These are phyloP conservation scores for Trametes polyzona DNA, from an alignment of 1,284 basidiomycete species.

Conservation along the genomic window DNA sequence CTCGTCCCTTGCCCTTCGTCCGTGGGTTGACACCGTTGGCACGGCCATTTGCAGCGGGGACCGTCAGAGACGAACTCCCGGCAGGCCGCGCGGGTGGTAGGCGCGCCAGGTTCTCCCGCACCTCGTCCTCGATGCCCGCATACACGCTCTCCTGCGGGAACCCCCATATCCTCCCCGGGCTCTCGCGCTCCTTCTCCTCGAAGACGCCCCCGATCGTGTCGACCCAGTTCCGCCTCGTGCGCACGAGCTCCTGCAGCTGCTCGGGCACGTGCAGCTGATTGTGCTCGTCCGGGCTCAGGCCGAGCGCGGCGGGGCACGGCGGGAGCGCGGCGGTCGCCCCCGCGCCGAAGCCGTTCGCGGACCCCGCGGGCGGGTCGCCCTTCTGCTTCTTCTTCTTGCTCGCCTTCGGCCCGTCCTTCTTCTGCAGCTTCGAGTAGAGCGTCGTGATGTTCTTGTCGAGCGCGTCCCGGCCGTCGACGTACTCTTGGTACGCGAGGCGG, in stretches of 20 bases:
- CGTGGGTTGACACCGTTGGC: slow-evolving; percentile 32
- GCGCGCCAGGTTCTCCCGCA: slow-evolving; percentile 43
- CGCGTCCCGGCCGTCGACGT: slow-evolving; percentile 77
- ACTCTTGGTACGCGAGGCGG: slow-evolving; percentile 89
- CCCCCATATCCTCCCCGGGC: slow-evolving; percentile 72
- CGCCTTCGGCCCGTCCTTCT: slow-evolving; percentile 69
- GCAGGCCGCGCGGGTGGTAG: slow-evolving; percentile 20
- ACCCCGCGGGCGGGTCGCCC: slow-evolving; percentile 46
- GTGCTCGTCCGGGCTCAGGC: slow-evolving; percentile 69
- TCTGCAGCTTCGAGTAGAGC: slow-evolving; percentile 75
- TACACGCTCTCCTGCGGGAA: slow-evolving; percentile 77
- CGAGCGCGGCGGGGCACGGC: slow-evolving; percentile 67
- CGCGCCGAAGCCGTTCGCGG: slow-evolving; percentile 31
- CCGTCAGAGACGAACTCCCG: background rate
- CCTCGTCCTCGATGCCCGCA: slow-evolving; percentile 72
- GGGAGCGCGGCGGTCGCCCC: slow-evolving; percentile 34
- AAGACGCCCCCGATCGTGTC: slow-evolving; percentile 69
- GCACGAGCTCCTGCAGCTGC: slow-evolving; percentile 69
- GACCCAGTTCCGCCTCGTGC: slow-evolving; percentile 75
- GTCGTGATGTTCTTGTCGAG: slow-evolving; percentile 81
- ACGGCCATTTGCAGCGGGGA: slow-evolving; percentile 3
- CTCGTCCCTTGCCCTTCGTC: slow-evolving; percentile 44
- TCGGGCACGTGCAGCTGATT: slow-evolving; percentile 71
- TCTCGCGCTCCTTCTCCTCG: slow-evolving; percentile 64
- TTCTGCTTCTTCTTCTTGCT: slow-evolving; percentile 73